Percentiles rank a stretch among this genome's conserved stretches.
These are phyloP conservation scores for Forsythia suspensa DNA, from an alignment of 257 asterid genomes.

Conservation along the genomic window DNA sequence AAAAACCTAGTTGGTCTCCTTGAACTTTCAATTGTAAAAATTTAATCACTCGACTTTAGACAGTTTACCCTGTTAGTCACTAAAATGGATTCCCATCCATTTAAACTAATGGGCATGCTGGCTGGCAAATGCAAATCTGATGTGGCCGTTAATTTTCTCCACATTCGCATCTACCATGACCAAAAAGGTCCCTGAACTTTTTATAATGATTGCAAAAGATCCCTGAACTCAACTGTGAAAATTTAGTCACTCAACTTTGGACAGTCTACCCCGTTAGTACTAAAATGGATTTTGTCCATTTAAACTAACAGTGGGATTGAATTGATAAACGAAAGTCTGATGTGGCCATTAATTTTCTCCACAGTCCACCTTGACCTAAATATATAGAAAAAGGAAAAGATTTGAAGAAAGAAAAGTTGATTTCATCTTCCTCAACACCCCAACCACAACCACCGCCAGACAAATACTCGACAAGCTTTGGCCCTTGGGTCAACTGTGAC, in stretches of 20 bases:
- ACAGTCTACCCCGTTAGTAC: not conserved
- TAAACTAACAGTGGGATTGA: not conserved
- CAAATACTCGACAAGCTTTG: not conserved
- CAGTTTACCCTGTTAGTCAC: not conserved
- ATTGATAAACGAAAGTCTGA: not conserved
- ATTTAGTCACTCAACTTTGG: not conserved
- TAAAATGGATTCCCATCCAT: not conserved
- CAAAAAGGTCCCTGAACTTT: not conserved
- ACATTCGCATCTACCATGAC: not conserved
- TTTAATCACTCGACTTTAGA: not conserved
- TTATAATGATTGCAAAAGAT: not conserved
- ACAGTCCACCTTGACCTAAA: not conserved
- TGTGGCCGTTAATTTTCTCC: not conserved
- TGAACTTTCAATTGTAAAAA: not conserved
- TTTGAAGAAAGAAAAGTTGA: not conserved
- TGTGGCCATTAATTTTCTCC: not conserved
- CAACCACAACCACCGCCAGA: not conserved
- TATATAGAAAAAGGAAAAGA: not conserved
- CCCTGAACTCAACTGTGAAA: not conserved
- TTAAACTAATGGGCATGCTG: not conserved
- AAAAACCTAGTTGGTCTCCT: not conserved
- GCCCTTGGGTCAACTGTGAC: not conserved
- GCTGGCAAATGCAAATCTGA: not conserved
- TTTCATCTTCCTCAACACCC: not conserved
- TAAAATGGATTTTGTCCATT: not conserved